phyloP scores from a whole-genome alignment of 225 moss, liverwort and hornwort genomes.

The Marchantia paleacea region DNA sequence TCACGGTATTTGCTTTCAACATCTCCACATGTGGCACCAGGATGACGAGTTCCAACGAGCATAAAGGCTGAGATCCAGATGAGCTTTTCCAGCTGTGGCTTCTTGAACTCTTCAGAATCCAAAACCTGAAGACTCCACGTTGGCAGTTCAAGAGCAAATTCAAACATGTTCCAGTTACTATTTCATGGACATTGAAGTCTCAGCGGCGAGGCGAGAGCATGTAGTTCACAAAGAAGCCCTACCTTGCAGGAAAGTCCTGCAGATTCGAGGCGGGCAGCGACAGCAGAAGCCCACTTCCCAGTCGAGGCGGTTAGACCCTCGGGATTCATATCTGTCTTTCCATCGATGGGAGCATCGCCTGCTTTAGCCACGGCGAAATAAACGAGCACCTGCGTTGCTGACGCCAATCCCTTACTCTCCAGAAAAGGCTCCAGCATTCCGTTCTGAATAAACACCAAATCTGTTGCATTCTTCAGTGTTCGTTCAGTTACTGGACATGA shows the following conservation, averaged over 20 bases:
- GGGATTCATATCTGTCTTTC: slow-evolving; percentile 80
- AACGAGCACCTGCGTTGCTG: slow-evolving; percentile 70
- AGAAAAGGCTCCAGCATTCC: slow-evolving; percentile 91
- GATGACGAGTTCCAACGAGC: slow-evolving; percentile 79
- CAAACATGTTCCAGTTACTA: neutral
- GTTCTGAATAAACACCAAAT: slow-evolving; percentile 89
- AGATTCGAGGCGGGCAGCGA: slow-evolving; percentile 64
- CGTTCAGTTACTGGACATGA: too few species aligned
- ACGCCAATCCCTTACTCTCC: slow-evolving; percentile 57
- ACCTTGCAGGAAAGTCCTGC: slow-evolving; percentile 69
- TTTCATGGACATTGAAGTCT: neutral
- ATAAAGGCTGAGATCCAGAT: slow-evolving; percentile 95
- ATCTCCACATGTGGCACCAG: slow-evolving; percentile 61
- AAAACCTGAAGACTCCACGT: slow-evolving; percentile 37
- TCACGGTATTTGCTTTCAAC: slow-evolving; percentile 61
- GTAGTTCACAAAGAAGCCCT: neutral
- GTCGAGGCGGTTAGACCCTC: slow-evolving; percentile 72
- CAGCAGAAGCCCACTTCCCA: slow-evolving; percentile 76
- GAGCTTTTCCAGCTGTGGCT: slow-evolving; percentile 87
- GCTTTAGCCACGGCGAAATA: slow-evolving; percentile 88
- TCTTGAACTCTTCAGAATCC: slow-evolving; percentile 55
- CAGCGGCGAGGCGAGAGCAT: too few species aligned
- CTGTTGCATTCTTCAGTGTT: slow-evolving; percentile 48
- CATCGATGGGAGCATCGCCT: slow-evolving; percentile 69
- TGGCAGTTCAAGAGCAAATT: neutral